Percentiles rank a stretch among this genome's conserved stretches.
These are phyloP conservation scores for Yarrowia osloensis DNA, from an alignment of 805 yeast genomes.

Conservation along the genomic window DNA sequence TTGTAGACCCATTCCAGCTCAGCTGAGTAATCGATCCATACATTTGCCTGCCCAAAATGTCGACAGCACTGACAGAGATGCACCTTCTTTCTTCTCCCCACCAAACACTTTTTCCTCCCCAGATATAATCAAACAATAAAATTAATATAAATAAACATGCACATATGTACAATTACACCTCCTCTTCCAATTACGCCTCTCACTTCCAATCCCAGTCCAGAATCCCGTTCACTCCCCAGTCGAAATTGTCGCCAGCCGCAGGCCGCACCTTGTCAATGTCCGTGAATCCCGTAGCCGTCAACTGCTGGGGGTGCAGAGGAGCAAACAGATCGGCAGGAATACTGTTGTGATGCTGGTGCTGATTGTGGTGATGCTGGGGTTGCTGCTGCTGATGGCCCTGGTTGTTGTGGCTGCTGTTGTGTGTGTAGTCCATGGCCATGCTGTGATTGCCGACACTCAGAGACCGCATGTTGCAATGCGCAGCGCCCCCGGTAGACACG, in stretches of 20 bases:
- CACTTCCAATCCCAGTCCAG: slow-evolving; percentile 28
- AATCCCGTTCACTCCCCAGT: slow-evolving; percentile 24
- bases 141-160: slow-evolving; percentile 6
- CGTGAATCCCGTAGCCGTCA: slow-evolving; percentile 20
- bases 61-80: too few relatives aligned
- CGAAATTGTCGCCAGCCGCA: not conserved
- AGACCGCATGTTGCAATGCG: slow-evolving; percentile 1
- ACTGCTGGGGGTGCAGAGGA: slow-evolving; percentile 26
- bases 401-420: not conserved
- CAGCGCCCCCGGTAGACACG: not conserved
- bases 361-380: not conserved
- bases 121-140: not conserved
- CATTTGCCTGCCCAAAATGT: not conserved
- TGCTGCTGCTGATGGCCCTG: not conserved
- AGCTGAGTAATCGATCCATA: not conserved
- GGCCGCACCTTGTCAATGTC: slow-evolving; percentile 25
- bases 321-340: slow-evolving; percentile 5
- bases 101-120: too few relatives aligned
- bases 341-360: not conserved
- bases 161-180: not conserved
- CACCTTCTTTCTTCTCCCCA: too few relatives aligned
- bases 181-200: too few relatives aligned
- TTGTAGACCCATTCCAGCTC: too few relatives aligned
- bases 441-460: slow-evolving; percentile 13
- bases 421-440: not conserved